A percentile compares a stretch with the other conserved stretches of the same genome.
phyloP scores from a whole-genome alignment of 768 basidiomycete genomes.

The Russula sp. region DNA sequence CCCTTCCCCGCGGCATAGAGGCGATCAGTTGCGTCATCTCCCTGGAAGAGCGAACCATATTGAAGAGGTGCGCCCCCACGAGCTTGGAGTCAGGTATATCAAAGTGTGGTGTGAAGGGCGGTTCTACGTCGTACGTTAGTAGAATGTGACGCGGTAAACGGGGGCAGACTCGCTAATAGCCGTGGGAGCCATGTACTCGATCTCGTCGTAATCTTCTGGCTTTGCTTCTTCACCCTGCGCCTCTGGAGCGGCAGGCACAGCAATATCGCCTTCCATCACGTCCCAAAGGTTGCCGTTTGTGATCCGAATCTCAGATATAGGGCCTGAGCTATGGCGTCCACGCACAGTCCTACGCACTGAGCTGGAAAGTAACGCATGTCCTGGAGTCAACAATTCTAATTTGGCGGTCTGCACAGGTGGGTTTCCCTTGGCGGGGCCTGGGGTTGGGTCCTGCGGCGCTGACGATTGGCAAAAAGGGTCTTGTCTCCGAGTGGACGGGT shows the following conservation, averaged over 20 bases:
- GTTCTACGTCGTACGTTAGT: slow-evolving; percentile 29
- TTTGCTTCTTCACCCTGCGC: slow-evolving; percentile 24
- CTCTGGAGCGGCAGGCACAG: slow-evolving; percentile 27
- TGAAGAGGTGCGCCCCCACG: slow-evolving; percentile 35
- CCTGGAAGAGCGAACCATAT: slow-evolving; percentile 32
- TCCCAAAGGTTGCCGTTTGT: slow-evolving; percentile 72
- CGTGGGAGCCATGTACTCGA: slow-evolving; percentile 52
- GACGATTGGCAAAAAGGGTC: slow-evolving; percentile 70
- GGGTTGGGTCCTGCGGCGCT: slow-evolving; percentile 32
- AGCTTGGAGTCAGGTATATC: slow-evolving; percentile 46
- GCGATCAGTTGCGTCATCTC: slow-evolving; percentile 32
- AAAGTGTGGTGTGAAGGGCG: slow-evolving; percentile 41
- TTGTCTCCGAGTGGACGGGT: slow-evolving; percentile 62
- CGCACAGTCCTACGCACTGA: slow-evolving; percentile 61
- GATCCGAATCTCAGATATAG: slow-evolving; percentile 59
- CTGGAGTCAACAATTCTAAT: slow-evolving; percentile 31
- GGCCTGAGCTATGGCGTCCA: slow-evolving; percentile 44
- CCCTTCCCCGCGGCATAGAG: slow-evolving; percentile 25
- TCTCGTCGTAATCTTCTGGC: slow-evolving; percentile 38
- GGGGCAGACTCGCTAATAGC: slow-evolving; percentile 38
- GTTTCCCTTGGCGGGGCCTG: slow-evolving; percentile 32
- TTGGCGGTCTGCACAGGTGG: slow-evolving; percentile 30
- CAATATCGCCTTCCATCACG: slow-evolving; percentile 51
- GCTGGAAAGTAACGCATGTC: slow-evolving; percentile 52
- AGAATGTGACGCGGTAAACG: not conserved